phyloP scores from a whole-genome alignment of 257 asterid genomes.

The Solanum dulcamara region DNA sequence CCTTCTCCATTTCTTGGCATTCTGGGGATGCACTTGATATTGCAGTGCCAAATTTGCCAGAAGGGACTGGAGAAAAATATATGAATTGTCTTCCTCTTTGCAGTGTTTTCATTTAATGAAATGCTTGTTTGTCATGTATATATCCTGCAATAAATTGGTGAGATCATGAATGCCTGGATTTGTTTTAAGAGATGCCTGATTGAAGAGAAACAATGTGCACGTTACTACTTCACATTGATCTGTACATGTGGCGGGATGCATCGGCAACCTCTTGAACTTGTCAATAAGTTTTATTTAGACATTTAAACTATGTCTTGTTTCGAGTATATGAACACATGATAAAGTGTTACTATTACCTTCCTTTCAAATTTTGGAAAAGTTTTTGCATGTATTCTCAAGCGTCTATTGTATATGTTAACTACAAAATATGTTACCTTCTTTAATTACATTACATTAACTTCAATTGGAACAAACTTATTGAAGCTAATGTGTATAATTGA shows the following conservation, averaged over 20 bases:
- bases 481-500: not conserved
- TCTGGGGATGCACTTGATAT: not conserved
- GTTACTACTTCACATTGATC: not conserved
- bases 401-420: not conserved
- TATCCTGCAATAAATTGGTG: not conserved
- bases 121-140: not conserved
- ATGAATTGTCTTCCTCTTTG: not conserved
- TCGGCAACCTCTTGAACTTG: not conserved
- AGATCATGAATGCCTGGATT: not conserved
- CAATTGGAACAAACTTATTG: not conserved
- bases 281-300: not conserved
- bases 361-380: not conserved
- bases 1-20: not conserved
- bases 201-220: not conserved
- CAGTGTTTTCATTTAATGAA: not conserved
- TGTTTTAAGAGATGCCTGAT: not conserved
- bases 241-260: not conserved
- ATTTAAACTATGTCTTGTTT: not conserved
- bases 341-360: not conserved
- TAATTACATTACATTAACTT: not conserved
- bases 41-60: not conserved
- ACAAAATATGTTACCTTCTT: not conserved
- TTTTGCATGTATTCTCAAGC: not conserved
- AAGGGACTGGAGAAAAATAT: not conserved
- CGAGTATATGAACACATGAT: not conserved